A percentile compares a stretch with the other conserved stretches of the same genome.
phyloP scores from a whole-genome alignment of 2,329 filamentous ascomycete species.

The Talaromyces piceae region DNA sequence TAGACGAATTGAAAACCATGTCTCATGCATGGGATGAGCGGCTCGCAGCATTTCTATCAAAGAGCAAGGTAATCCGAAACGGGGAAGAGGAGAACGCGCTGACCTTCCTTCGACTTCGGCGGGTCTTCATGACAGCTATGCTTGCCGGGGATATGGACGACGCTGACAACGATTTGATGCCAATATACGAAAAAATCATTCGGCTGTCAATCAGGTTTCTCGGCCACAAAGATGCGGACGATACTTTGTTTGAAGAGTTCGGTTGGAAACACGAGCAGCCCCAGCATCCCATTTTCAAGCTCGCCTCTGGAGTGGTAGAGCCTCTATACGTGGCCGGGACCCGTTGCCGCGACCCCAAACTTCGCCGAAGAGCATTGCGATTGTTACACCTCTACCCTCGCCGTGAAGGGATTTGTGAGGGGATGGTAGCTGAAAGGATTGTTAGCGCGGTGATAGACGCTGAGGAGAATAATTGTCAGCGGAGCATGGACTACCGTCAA shows the following conservation, averaged over 20 bases:
- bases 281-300: conserved; percentile 5
- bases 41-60: background rate
- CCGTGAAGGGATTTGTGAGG: conserved; percentile 9
- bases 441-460: conserved; percentile 1
- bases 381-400: conserved; percentile 6
- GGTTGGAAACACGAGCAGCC: background rate
- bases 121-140: background rate
- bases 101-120: conserved; percentile 3
- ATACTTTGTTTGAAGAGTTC: background rate
- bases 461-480: conserved; percentile 7
- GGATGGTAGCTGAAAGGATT: conserved; percentile 2
- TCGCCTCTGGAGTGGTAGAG: conserved; percentile 4
- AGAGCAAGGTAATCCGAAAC: background rate
- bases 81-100: background rate
- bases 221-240: background rate
- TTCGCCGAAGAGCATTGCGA: conserved; percentile 6
- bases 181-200: conserved; percentile 2
- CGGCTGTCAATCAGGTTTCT: background rate
- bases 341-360: conserved; percentile 6
- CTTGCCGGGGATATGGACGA: background rate
- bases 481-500: background rate
- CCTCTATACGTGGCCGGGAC: background rate
- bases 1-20: background rate
- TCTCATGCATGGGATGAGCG: conserved; percentile 1
- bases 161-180: background rate